Conservation (phyloP, 306 rosid genomes). For the Dicorynia guianensis region DNA sequence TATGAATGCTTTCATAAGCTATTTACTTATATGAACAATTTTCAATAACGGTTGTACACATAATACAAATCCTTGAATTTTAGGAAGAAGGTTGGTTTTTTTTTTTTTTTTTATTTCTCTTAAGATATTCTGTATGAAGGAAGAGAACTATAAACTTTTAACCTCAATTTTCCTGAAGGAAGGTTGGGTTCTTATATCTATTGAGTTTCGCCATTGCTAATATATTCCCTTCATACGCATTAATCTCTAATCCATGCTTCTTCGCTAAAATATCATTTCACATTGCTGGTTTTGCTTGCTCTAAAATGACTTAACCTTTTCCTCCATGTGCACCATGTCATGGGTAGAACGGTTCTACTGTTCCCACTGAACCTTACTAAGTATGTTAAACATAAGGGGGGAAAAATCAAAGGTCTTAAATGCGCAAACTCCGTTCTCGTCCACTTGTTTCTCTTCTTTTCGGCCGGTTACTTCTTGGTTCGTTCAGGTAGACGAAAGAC, state of each 20-base stretch:
- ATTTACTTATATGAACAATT: neutral
- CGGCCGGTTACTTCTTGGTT: neutral
- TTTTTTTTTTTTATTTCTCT: too few relatives aligned
- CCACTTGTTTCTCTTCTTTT: neutral
- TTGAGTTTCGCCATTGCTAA: neutral
- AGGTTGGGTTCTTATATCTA: too few relatives aligned
- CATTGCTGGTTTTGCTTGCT: neutral
- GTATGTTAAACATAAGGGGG: neutral
- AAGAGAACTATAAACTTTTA: too few relatives aligned
- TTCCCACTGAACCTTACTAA: too few relatives aligned
- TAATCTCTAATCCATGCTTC: neutral
- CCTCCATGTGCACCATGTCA: neutral
- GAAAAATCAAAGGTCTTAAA: neutral
- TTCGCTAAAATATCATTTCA: neutral
- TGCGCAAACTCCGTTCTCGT: neutral
- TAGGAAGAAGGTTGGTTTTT: conserved; percentile 4
- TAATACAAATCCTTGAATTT: neutral
- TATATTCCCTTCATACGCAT: neutral
- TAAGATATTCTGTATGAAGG: too few relatives aligned
- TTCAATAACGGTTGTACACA: neutral
- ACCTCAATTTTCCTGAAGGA: too few relatives aligned
- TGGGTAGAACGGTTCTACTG: too few relatives aligned
- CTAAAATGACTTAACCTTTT: conserved; percentile 8
- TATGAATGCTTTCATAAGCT: neutral
- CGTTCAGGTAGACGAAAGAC: conserved; percentile 15